A percentile compares a stretch with the other conserved stretches of the same genome.
These are phyloP conservation scores for Backusella westeae DNA, from an alignment of 192 early-diverging fungal genomes.

Conservation along the genomic window DNA sequence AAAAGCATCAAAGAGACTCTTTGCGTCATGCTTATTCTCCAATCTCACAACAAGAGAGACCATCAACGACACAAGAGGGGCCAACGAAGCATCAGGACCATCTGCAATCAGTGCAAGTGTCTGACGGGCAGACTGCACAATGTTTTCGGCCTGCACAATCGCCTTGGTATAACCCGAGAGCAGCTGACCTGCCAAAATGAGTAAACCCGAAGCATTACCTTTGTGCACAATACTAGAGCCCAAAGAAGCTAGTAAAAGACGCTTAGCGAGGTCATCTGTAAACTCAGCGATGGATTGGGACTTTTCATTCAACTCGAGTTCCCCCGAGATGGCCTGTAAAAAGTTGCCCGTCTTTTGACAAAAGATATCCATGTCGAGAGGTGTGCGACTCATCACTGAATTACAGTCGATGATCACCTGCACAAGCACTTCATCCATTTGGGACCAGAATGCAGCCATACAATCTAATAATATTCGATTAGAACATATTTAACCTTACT, in stretches of 20 bases:
- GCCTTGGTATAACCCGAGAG: neutral
- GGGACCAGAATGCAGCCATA: constrained; percentile 12
- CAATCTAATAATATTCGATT: neutral
- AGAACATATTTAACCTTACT: too few species aligned
- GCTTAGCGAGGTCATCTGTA: constrained; percentile 3
- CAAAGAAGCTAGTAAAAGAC: neutral
- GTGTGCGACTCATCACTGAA: neutral
- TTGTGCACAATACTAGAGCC: constrained; percentile 10
- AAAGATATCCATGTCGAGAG: neutral
- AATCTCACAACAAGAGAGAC: neutral
- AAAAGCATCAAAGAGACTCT: neutral
- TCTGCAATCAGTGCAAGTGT: neutral
- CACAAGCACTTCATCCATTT: constrained; percentile 1
- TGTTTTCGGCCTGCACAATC: neutral
- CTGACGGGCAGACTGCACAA: neutral
- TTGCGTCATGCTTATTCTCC: neutral
- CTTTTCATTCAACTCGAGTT: neutral
- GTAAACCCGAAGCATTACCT: neutral
- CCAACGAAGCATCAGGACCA: constrained; percentile 1
- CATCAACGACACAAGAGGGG: neutral
- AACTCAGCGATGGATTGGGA: neutral
- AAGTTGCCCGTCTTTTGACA: constrained; percentile 7
- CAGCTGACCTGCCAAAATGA: constrained; percentile 10
- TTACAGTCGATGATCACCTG: constrained; percentile 10
- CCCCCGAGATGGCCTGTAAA: neutral